Evolutionary conservation across 305 asterid genomes (phyloP).

Genomic region (Solanum hybrid): DNA sequence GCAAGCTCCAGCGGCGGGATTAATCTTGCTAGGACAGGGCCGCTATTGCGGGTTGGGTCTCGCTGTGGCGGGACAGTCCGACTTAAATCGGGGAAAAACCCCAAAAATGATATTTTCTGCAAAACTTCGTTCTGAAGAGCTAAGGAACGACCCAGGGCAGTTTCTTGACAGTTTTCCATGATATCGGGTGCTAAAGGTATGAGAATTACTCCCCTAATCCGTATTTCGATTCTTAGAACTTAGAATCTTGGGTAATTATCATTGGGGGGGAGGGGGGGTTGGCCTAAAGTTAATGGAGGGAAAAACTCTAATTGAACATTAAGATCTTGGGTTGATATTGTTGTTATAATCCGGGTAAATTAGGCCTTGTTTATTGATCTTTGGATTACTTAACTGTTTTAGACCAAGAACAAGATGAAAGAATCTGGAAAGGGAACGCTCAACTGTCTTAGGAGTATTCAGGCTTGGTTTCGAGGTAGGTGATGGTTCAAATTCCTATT

Average conservation of each 20-base stretch:
- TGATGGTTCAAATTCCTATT: background rate
- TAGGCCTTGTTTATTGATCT: background rate
- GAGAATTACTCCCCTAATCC: background rate
- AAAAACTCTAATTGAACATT: background rate
- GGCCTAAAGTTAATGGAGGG: background rate
- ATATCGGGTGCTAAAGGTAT: background rate
- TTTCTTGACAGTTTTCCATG: background rate
- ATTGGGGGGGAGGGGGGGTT: background rate
- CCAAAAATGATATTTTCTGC: background rate
- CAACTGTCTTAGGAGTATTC: too few species aligned
- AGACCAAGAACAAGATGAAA: too few species aligned
- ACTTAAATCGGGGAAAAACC: too few species aligned
- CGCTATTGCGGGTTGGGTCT: fast-evolving
- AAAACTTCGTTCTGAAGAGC: background rate
- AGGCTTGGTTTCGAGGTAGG: background rate
- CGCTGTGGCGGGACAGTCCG: background rate
- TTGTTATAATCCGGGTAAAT: background rate
- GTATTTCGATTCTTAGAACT: too few species aligned
- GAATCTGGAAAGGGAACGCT: background rate
- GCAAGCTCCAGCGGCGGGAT: background rate
- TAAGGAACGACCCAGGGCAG: background rate
- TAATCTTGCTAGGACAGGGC: background rate
- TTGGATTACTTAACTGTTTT: too few species aligned
- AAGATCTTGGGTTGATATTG: too few species aligned
- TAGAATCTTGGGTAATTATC: background rate